phyloP scores from a whole-genome alignment of 2,329 filamentous ascomycete species.

The Verticillium nonalfalfae region DNA sequence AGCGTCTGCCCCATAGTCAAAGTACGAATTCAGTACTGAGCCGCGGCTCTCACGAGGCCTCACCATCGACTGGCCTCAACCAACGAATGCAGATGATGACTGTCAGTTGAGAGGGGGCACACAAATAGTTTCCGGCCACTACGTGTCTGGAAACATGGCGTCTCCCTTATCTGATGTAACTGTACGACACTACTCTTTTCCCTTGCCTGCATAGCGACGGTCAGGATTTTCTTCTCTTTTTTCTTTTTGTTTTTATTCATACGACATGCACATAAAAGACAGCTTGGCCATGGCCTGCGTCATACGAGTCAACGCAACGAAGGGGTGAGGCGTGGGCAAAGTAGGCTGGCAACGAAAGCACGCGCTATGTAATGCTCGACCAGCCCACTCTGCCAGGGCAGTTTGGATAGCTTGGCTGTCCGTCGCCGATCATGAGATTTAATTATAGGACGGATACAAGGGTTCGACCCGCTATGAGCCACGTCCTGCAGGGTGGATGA shows the following conservation, averaged over 20 bases:
- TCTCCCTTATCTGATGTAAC: conserved; percentile 8
- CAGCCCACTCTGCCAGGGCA: background rate
- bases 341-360: background rate
- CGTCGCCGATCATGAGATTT: background rate
- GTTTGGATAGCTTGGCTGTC: background rate
- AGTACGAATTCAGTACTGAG: conserved; percentile 47
- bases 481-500: background rate
- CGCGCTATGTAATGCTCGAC: background rate
- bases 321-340: background rate
- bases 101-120: conserved; percentile 36
- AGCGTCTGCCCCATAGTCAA: conserved; percentile 42
- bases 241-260: conserved; percentile 4
- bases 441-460: background rate
- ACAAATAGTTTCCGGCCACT: background rate
- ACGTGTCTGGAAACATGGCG: background rate
- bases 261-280: conserved; percentile 9
- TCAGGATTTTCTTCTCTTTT: conserved; percentile 5
- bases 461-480: background rate
- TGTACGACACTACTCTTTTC: conserved; percentile 14
- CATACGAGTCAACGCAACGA: background rate
- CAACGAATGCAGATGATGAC: conserved; percentile 61
- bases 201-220: conserved; percentile 15
- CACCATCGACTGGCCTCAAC: conserved; percentile 42
- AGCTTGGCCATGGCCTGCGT: background rate
- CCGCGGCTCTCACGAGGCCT: conserved; percentile 43